Percentiles rank a stretch among this genome's conserved stretches.
These are phyloP conservation scores for Nidula niveotomentosa DNA, from an alignment of 1,284 basidiomycete genomes.

Conservation along the genomic window DNA sequence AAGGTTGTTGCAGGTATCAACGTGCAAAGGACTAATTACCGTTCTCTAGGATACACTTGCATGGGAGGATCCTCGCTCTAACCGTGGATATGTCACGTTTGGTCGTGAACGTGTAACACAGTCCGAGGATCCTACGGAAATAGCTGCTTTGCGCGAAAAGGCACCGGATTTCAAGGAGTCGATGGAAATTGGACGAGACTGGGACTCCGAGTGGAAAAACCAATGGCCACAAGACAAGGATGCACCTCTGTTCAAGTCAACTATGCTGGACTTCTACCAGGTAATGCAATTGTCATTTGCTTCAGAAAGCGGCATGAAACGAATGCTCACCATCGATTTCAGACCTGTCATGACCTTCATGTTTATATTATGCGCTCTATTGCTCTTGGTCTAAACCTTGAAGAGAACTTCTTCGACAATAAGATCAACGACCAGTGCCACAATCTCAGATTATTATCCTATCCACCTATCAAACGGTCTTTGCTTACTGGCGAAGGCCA, in stretches of 20 bases:
- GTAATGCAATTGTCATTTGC: slow-evolving; percentile 20
- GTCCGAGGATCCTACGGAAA: slow-evolving; percentile 69
- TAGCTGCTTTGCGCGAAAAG: slow-evolving; percentile 66
- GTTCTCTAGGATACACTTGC: slow-evolving; percentile 50
- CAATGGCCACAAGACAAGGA: slow-evolving; percentile 72
- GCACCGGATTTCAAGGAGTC: slow-evolving; percentile 82
- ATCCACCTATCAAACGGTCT: slow-evolving; percentile 65
- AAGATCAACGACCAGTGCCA: slow-evolving; percentile 76
- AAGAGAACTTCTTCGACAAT: slow-evolving; percentile 72
- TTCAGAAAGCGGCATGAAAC: no score
- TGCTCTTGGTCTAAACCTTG: slow-evolving; percentile 73
- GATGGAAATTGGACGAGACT: slow-evolving; percentile 85
- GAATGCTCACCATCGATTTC: slow-evolving; percentile 4
- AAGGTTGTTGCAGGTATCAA: background rate
- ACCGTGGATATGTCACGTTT: slow-evolving; percentile 78
- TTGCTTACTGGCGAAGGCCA: slow-evolving; percentile 63
- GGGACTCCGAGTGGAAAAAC: slow-evolving; percentile 75
- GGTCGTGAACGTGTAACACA: slow-evolving; percentile 84
- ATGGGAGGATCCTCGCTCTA: slow-evolving; percentile 82
- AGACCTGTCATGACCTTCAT: slow-evolving; percentile 78
- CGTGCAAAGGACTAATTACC: background rate
- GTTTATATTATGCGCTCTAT: slow-evolving; percentile 77
- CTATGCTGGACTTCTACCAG: slow-evolving; percentile 76
- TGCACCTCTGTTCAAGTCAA: slow-evolving; percentile 65
- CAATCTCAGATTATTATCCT: slow-evolving; percentile 74